Conservation (phyloP, 345 rosid species). For the Populus ilicifolia region DNA sequence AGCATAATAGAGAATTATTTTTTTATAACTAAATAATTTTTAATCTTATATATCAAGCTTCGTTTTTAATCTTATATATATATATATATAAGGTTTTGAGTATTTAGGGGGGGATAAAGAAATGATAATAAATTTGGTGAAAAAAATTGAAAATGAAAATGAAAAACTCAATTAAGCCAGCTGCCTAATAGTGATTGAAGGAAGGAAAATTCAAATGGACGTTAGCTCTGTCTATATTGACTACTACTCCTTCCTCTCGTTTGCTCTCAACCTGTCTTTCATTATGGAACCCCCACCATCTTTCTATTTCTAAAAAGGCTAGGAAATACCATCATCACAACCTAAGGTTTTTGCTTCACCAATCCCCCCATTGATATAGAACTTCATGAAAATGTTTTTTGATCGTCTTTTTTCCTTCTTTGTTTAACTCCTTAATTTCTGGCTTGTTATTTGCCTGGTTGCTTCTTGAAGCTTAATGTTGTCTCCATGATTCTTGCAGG, state of each 20-base stretch:
- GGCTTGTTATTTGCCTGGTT: background rate
- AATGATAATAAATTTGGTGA: slow-evolving; percentile 18
- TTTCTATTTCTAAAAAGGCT: background rate
- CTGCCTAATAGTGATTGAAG: background rate
- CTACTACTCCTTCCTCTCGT: background rate
- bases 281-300: background rate
- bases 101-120: background rate
- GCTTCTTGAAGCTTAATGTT: background rate
- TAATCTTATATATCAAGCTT: too few species aligned
- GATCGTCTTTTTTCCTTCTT: background rate
- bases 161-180: background rate
- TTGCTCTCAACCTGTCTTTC: slow-evolving; percentile 12
- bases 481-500: background rate
- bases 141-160: background rate
- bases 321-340: background rate
- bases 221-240: slow-evolving; percentile 34
- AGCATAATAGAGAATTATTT: too few species aligned
- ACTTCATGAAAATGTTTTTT: background rate
- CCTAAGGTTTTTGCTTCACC: slow-evolving; percentile 4
- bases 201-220: slow-evolving; percentile 48
- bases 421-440: background rate
- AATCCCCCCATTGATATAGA: background rate
- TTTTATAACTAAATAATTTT: too few species aligned
- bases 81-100: too few species aligned
- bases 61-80: too few species aligned